Evolutionary conservation across 495 filamentous ascomycete species (phyloP).

Genomic region (Daldinia vernicosa): DNA sequence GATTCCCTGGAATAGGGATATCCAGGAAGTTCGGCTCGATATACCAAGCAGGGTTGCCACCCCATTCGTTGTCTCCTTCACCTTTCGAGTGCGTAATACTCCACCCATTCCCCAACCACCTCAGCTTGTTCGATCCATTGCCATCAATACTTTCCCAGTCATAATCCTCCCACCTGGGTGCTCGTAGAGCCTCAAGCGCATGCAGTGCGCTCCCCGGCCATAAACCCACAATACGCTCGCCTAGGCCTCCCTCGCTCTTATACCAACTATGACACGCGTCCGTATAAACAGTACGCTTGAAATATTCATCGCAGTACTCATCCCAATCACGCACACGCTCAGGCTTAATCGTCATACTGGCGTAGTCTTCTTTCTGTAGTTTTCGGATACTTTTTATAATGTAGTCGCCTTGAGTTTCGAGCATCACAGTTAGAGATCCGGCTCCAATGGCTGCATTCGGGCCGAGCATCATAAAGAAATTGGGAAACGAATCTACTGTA

Average conservation of each 20-base stretch:
- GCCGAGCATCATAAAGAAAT: slow-evolving; percentile 69
- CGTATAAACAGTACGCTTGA: slow-evolving; percentile 69
- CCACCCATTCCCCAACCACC: slow-evolving; percentile 63
- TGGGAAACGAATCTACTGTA: slow-evolving; percentile 71
- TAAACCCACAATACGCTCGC: slow-evolving; percentile 50
- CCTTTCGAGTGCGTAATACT: slow-evolving; percentile 52
- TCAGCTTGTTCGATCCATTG: slow-evolving; percentile 43
- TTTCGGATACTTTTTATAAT: slow-evolving; percentile 71
- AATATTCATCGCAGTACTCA: slow-evolving; percentile 69
- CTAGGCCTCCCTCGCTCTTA: slow-evolving; percentile 52
- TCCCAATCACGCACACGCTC: slow-evolving; percentile 68
- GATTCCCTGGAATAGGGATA: slow-evolving; percentile 49
- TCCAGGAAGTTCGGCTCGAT: slow-evolving; percentile 57
- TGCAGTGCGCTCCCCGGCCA: slow-evolving; percentile 58
- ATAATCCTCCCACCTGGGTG: slow-evolving; percentile 58
- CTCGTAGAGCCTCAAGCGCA: slow-evolving; percentile 54
- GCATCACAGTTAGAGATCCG: slow-evolving; percentile 62
- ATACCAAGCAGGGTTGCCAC: slow-evolving; percentile 60
- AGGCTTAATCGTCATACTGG: slow-evolving; percentile 60
- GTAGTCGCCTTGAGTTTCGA: slow-evolving; percentile 70
- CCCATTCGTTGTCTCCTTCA: slow-evolving; percentile 32
- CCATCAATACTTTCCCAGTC: slow-evolving; percentile 48
- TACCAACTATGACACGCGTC: slow-evolving; percentile 79
- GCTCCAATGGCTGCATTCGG: slow-evolving; percentile 67
- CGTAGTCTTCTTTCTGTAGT: slow-evolving; percentile 72